Evolutionary conservation across 2,329 filamentous ascomycete genomes (phyloP), one percentile per base, ranked within the genome.

Genomic region (Fusarium continuum): DNA sequence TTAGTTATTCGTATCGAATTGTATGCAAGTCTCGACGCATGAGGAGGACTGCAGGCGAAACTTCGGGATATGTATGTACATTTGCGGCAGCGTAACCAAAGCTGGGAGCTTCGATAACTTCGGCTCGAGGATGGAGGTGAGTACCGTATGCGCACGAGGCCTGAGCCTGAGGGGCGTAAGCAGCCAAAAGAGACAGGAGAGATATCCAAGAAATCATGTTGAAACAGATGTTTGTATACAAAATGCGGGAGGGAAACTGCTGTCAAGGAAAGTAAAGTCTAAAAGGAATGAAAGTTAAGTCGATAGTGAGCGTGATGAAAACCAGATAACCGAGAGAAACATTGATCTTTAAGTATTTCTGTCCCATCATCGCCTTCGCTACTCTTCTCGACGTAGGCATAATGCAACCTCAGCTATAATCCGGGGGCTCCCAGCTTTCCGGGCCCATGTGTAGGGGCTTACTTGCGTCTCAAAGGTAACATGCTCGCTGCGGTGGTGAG

Each of bases 121-220:
- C 74, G 8, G 71, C 65, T 28, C 76, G 69, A 14, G 72, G 73
- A 39, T 74, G 68, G 14, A 79, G 59, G 35, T 72, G 65, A 2
- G 78, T 80, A 47, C 77, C 78, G 29, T 80, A 76, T 8, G 76
- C 76, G 45, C 78, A 80, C 8, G 75, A 77, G 6, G 76, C 76
- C 31, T 74, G 51, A 11, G 41, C 54, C 25, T 59, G 45, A 3
- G 68, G 63, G 1, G 50, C 59, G 38, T 53, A 68, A 8, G 58
- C 43, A 22, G 61, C 68, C 23, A 71, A 19, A 23, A 67, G 36
- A 40, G 41, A 20, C 3, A 51, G n/a, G 14, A 61, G 13, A 28
- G 46, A 48, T 19, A 58, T 38, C 58, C 54, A 65, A 54, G 46
- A 55, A 45, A 31, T 50, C 59, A 65, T 68, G 19, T 10, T 43